Percentiles rank a stretch among this genome's conserved stretches.
phyloP scores from a whole-genome alignment of 306 rosid genomes.

The Prunus padus region DNA sequence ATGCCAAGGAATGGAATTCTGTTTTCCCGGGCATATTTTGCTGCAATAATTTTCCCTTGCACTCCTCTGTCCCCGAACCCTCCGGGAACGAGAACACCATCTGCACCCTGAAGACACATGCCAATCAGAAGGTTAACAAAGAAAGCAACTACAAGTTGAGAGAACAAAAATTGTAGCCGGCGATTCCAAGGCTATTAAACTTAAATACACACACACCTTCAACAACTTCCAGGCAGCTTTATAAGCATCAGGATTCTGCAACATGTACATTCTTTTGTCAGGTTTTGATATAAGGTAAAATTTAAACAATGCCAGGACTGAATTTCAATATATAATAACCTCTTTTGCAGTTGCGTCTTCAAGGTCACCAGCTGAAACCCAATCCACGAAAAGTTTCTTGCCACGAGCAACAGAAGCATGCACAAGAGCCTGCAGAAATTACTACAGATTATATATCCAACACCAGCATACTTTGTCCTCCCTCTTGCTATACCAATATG shows the following conservation, averaged over 20 bases:
- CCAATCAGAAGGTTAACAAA: conserved; percentile 18
- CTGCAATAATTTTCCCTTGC: conserved; percentile 90
- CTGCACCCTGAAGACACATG: conserved; percentile 67
- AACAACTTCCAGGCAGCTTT: conserved; percentile 54
- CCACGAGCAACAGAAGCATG: conserved; percentile 44
- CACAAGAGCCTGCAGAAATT: conserved; percentile 42
- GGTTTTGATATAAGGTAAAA: background rate
- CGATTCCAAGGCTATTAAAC: background rate
- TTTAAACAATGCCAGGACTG: conserved; percentile 3
- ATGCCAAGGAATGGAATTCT: conserved; percentile 84
- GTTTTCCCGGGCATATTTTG: conserved; percentile 79
- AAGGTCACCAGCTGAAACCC: conserved; percentile 49
- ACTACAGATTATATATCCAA: conserved; percentile 1
- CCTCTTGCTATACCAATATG: conserved; percentile 3
- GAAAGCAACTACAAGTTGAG: background rate
- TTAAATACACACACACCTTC: conserved; percentile 39
- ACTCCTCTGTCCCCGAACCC: conserved; percentile 97
- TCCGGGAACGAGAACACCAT: conserved; percentile 91
- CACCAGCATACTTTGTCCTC: background rate
- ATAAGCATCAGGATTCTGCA: conserved; percentile 45
- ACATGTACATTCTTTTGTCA: conserved; percentile 6
- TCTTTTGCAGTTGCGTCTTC: conserved; percentile 41
- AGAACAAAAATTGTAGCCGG: no score
- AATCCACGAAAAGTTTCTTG: conserved; percentile 42
- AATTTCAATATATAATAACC: conserved; percentile 25